These are phyloP conservation scores for Argentina anserina DNA, from an alignment of 306 rosid genomes.

Conservation along the genomic window DNA sequence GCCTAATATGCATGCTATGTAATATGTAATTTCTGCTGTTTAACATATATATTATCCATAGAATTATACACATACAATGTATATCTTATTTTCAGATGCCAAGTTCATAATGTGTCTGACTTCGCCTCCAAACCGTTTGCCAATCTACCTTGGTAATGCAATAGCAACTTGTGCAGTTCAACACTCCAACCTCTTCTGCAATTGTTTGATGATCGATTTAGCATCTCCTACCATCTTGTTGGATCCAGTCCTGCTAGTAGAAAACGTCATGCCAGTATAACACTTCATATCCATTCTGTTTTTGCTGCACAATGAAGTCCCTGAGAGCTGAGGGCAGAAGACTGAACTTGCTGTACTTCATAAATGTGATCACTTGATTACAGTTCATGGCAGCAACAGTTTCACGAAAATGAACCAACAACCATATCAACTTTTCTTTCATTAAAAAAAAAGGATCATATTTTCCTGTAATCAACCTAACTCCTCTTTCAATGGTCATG, in stretches of 20 bases:
- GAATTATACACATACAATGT: too few species aligned
- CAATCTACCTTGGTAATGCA: background rate
- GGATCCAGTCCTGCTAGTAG: too few species aligned
- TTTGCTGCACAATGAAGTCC: too few species aligned
- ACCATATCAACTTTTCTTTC: background rate
- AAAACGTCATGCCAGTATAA: too few species aligned
- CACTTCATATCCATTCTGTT: too few species aligned
- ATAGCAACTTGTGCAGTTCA: too few species aligned
- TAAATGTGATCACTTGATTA: background rate
- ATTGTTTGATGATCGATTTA: too few species aligned
- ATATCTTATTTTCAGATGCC: too few species aligned
- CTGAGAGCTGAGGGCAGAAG: background rate
- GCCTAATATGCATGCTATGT: background rate
- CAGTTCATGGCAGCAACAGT: constrained; percentile 1
- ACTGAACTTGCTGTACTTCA: background rate
- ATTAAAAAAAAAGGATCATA: background rate
- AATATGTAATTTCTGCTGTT: background rate
- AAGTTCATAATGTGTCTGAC: background rate
- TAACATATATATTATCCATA: too few species aligned
- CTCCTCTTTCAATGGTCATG: constrained; percentile 20
- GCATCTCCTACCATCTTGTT: background rate
- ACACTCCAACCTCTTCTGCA: too few species aligned
- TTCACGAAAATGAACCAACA: constrained; percentile 7
- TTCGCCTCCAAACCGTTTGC: background rate
- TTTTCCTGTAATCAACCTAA: constrained; percentile 8